These are phyloP conservation scores for Orbilia oligospora DNA, from an alignment of 2,329 filamentous ascomycete species.

Conservation along the genomic window DNA sequence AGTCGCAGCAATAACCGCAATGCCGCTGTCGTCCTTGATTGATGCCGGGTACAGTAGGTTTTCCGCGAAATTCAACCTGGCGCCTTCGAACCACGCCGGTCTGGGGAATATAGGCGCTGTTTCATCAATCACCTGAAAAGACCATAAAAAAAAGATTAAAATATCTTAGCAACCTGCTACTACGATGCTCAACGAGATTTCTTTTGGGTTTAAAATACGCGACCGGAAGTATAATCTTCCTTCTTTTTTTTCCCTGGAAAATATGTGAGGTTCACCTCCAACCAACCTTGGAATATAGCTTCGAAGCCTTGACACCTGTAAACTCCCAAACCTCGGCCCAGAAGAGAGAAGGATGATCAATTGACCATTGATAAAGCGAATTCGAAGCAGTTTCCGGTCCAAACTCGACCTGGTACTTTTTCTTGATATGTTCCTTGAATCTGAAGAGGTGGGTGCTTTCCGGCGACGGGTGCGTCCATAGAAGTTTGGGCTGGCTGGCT, in stretches of 20 bases:
- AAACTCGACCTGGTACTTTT: slow-evolving; percentile 74
- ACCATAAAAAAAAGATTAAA: neutral
- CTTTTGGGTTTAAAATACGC: neutral
- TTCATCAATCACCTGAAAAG: slow-evolving; percentile 76
- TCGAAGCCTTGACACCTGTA: slow-evolving; percentile 80
- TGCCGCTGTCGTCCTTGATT: slow-evolving; percentile 72
- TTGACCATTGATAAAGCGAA: slow-evolving; percentile 87
- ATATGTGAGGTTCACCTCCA: slow-evolving; percentile 57
- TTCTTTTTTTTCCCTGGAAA: slow-evolving; percentile 3
- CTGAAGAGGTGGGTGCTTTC: slow-evolving; percentile 62
- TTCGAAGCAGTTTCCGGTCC: slow-evolving; percentile 73
- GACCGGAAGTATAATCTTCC: slow-evolving; percentile 1
- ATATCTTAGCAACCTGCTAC: neutral
- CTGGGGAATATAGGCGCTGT: slow-evolving; percentile 84
- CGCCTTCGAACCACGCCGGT: slow-evolving; percentile 84
- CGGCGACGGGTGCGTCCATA: slow-evolving; percentile 63
- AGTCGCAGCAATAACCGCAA: slow-evolving; percentile 84
- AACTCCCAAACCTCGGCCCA: slow-evolving; percentile 91
- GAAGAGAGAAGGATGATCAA: slow-evolving; percentile 80
- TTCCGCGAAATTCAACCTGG: slow-evolving; percentile 91
- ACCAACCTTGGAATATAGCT: slow-evolving; percentile 74
- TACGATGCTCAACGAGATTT: neutral
- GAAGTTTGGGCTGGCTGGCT: slow-evolving; percentile 38
- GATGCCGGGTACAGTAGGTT: slow-evolving; percentile 86
- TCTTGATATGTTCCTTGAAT: slow-evolving; percentile 63